These are phyloP conservation scores for Phytophthora litchii DNA, from an alignment of 352 stramenopile species.

Conservation along the genomic window DNA sequence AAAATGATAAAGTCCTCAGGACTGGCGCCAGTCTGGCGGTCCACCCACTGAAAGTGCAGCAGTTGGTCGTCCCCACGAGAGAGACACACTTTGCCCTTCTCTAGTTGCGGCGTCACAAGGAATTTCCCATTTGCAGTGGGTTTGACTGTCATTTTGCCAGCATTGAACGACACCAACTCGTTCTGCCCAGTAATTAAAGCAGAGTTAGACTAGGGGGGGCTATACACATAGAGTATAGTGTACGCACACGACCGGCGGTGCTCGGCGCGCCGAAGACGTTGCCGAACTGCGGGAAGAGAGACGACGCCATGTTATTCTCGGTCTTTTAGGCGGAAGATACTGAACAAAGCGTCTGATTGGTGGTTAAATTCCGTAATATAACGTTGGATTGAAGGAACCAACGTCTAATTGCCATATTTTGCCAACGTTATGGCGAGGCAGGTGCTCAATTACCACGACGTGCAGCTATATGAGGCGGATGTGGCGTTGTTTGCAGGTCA, in stretches of 20 bases:
- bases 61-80: conserved; percentile 90
- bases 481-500: conserved; percentile 62
- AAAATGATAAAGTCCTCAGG: conserved; percentile 94
- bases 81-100: conserved; percentile 91
- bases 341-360: conserved; percentile 7
- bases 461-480: conserved; percentile 84
- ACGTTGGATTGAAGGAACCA: background rate
- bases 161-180: conserved; percentile 91
- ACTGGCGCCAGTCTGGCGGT: conserved; percentile 83
- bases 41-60: conserved; percentile 94
- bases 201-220: background rate
- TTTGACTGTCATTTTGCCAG: conserved; percentile 88
- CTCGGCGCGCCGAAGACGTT: conserved; percentile 74
- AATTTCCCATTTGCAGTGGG: conserved; percentile 86
- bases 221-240: background rate
- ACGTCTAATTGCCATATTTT: conserved; percentile 14
- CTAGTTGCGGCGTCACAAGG: conserved; percentile 85
- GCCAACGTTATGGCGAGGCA: conserved; percentile 39
- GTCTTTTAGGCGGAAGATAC: conserved; percentile 21
- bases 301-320: conserved; percentile 54
- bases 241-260: conserved; percentile 54
- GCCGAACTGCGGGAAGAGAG: conserved; percentile 82
- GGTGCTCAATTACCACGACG: conserved; percentile 82
- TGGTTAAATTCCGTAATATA: background rate
- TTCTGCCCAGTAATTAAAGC: conserved; percentile 42